Percentiles rank a stretch among this genome's conserved stretches.
Evolutionary conservation across 2,329 filamentous ascomycete species (phyloP).

Genomic region (Thermoascus crustaceus): DNA sequence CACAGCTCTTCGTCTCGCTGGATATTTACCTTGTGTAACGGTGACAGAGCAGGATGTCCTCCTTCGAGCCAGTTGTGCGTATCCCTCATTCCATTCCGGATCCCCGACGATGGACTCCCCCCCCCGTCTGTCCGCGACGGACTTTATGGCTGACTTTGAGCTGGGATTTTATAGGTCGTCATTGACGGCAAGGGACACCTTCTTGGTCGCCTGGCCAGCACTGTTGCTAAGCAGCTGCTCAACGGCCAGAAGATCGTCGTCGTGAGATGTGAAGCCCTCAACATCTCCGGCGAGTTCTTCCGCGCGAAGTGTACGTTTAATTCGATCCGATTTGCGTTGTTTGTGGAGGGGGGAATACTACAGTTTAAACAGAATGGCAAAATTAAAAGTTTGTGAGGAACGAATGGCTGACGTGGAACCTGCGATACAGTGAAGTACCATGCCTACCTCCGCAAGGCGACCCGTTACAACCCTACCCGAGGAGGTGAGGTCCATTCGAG

Average conservation of each 20-base stretch:
- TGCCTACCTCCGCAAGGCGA: conserved; percentile 99
- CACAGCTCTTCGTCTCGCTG: conserved; percentile 33
- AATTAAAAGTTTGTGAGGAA: conserved; percentile 7
- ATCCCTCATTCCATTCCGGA: conserved; percentile 8
- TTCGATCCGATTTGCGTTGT: conserved; percentile 19
- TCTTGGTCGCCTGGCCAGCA: conserved; percentile 95
- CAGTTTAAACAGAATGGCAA: conserved; percentile 4
- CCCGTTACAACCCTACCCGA: conserved; percentile 98
- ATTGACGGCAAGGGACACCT: conserved; percentile 99
- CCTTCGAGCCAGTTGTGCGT: conserved; percentile 60
- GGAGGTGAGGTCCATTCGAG: conserved; percentile 61
- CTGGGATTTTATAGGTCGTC: conserved; percentile 65
- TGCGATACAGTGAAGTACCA: conserved; percentile 90
- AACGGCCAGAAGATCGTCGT: conserved; percentile 99
- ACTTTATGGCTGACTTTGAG: conserved; percentile 34
- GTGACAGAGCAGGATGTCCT: conserved; percentile 52
- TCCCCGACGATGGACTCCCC: conserved; percentile 5
- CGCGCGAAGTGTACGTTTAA: conserved; percentile 93
- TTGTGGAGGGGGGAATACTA: too few species aligned
- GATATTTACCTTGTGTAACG: conserved; percentile 34
- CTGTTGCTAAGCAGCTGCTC: conserved; percentile 97
- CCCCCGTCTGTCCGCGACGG: conserved; percentile 4
- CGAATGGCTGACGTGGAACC: conserved; percentile 46
- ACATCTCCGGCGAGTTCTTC: conserved; percentile 99
- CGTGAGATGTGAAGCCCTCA: conserved; percentile 96